phyloP scores from a whole-genome alignment of 2,329 filamentous ascomycete species.

The Exophiala xenobiotica region DNA sequence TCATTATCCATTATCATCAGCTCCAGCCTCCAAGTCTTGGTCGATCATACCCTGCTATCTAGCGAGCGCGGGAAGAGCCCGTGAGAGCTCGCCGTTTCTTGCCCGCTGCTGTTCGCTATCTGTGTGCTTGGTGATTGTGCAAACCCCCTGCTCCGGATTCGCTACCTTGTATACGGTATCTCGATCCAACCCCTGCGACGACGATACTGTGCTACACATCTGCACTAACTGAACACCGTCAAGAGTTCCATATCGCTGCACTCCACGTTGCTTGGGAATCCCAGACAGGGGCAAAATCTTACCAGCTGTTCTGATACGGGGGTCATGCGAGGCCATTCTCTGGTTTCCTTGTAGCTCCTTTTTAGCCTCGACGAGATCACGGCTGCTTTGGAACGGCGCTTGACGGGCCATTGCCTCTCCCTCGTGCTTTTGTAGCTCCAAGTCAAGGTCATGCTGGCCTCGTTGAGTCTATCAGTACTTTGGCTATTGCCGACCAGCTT shows the following conservation, averaged over 20 bases:
- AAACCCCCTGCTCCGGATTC: conserved; percentile 3
- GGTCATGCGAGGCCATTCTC: too few relatives aligned
- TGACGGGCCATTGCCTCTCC: conserved; percentile 16
- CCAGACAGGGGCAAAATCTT: neutral
- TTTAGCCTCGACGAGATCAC: conserved; percentile 14
- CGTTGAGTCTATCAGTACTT: conserved; percentile 3
- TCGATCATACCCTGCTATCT: conserved; percentile 15
- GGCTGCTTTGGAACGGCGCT: neutral
- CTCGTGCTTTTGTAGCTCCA: neutral
- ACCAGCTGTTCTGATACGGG: too few relatives aligned
- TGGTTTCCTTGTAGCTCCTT: too few relatives aligned
- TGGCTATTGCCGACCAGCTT: conserved; percentile 5
- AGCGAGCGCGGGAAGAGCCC: too few relatives aligned
- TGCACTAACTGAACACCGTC: neutral
- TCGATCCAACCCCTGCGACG: neutral
- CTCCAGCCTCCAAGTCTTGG: neutral
- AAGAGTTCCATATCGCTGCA: neutral
- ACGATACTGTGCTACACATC: neutral
- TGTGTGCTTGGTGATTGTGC: neutral
- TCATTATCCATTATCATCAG: too few relatives aligned
- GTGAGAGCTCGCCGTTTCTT: neutral
- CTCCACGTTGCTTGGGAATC: too few relatives aligned
- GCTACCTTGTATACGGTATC: conserved; percentile 11
- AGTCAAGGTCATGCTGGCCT: conserved; percentile 5
- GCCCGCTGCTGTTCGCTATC: neutral